These are phyloP conservation scores for Calophaca sinica DNA, from an alignment of 306 rosid species.

Conservation along the genomic window DNA sequence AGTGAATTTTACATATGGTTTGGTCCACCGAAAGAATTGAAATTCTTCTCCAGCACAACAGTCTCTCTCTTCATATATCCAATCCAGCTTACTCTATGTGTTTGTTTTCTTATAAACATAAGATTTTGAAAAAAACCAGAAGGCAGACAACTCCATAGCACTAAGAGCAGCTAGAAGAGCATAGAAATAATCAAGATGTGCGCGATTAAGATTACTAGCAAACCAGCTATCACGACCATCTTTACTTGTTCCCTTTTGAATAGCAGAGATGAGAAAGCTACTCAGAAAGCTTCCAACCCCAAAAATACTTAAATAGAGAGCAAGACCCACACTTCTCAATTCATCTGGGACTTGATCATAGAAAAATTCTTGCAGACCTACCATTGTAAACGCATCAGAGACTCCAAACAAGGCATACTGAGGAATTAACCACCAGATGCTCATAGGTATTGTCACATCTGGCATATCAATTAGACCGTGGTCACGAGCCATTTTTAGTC, in stretches of 20 bases:
- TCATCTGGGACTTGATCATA: constrained; percentile 76
- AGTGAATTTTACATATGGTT: not conserved
- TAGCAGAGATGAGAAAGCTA: constrained; percentile 63
- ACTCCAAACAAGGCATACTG: constrained; percentile 66
- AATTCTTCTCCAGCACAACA: not conserved
- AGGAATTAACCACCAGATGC: constrained; percentile 79
- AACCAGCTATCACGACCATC: constrained; percentile 68
- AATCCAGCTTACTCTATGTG: constrained; percentile 21
- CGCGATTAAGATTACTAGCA: constrained; percentile 64
- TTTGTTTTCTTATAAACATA: constrained; percentile 31
- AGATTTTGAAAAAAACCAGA: constrained; percentile 46
- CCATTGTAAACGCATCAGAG: constrained; percentile 66
- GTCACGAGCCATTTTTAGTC: constrained; percentile 64
- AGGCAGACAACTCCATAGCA: constrained; percentile 35
- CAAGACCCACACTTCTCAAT: constrained; percentile 70
- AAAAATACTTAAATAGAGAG: constrained; percentile 65
- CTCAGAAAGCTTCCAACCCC: constrained; percentile 76
- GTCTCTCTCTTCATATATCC: not conserved
- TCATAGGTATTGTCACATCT: constrained; percentile 64
- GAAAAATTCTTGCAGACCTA: constrained; percentile 85
- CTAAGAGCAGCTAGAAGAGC: constrained; percentile 38
- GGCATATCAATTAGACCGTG: constrained; percentile 62
- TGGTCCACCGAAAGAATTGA: not conserved
- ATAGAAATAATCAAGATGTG: constrained; percentile 80
- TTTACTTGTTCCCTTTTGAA: constrained; percentile 49